Evolutionary conservation across 2,329 filamentous ascomycete genomes (phyloP), one percentile per base, ranked within the genome.

Genomic region (Xylaria sp.): DNA sequence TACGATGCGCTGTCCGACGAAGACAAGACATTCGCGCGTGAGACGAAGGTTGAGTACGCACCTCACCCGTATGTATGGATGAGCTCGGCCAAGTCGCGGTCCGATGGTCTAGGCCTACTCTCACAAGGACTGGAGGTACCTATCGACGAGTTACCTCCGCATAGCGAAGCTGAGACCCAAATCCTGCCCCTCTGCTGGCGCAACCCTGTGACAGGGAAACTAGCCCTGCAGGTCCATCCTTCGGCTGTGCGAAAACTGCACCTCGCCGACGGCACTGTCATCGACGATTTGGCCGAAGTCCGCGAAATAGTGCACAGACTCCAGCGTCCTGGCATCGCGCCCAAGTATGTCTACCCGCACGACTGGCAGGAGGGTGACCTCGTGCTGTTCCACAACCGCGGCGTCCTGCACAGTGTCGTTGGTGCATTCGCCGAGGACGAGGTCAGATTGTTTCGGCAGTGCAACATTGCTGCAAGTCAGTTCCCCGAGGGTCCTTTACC

Each of bases 51-150:
- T 51, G 90, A 94, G 78, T 94, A 94, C 75, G 91, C 91, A 0
- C 85, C 92, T 2, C 92, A 94, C 72, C 92, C 92, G 5, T 94
- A 94, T 78, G 87, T 94, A 68, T 95, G 92, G 92, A 94, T 94
- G 90, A 88, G 85, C 65, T 77, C 82, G 27, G 90, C 91, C 51
- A 87, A 86, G 72, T 89, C 90, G 44, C 87, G 86, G 17, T 82
- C 90, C 6, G 87, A 89, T 57, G 92, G 92, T 0, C 85, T 94
- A 0, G 92, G 92, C n/a, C 79, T 94, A 63, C 81, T 90, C 29
- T 90, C 88, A 0, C 88, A 92, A 65, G 85, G 82, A 53, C 83
- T 84, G 38, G 92, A 94, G 73, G 81, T 93, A 0, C 77, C 87
- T 0, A 58, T 82, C 0, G 79, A 79, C 2, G 84, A 90, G 4